These are phyloP conservation scores for Inga oerstediana DNA, from an alignment of 306 rosid species.

Conservation along the genomic window DNA sequence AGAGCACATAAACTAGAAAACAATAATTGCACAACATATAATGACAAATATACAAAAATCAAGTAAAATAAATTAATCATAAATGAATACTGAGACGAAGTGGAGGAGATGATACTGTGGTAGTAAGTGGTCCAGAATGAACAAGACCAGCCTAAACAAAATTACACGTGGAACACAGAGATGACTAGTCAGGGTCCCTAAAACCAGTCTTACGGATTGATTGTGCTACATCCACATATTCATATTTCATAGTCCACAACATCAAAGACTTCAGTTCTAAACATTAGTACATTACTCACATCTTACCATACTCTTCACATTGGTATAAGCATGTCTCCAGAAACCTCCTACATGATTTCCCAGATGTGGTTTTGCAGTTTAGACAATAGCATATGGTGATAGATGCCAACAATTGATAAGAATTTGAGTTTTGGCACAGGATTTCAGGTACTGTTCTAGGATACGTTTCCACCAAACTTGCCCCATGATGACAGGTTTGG, in stretches of 20 bases:
- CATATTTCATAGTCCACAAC: neutral
- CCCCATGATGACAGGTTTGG: conserved; percentile 12
- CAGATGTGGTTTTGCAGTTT: neutral
- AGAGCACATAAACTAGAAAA: neutral
- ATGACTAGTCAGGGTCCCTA: neutral
- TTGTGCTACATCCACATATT: neutral
- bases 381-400: neutral
- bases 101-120: neutral
- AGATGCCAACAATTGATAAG: neutral
- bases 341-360: neutral
- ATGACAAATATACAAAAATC: neutral
- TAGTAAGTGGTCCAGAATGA: neutral
- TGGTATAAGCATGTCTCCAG: neutral
- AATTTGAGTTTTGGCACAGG: conserved; percentile 7
- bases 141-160: neutral
- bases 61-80: neutral
- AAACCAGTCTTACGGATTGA: neutral
- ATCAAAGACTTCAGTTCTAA: neutral
- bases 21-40: neutral
- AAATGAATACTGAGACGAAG: neutral
- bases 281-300: neutral
- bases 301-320: neutral
- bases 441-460: neutral
- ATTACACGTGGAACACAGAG: neutral
- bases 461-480: conserved; percentile 27